phyloP scores from a whole-genome alignment of 495 filamentous ascomycete species.

The Trichoderma asperelloides region DNA sequence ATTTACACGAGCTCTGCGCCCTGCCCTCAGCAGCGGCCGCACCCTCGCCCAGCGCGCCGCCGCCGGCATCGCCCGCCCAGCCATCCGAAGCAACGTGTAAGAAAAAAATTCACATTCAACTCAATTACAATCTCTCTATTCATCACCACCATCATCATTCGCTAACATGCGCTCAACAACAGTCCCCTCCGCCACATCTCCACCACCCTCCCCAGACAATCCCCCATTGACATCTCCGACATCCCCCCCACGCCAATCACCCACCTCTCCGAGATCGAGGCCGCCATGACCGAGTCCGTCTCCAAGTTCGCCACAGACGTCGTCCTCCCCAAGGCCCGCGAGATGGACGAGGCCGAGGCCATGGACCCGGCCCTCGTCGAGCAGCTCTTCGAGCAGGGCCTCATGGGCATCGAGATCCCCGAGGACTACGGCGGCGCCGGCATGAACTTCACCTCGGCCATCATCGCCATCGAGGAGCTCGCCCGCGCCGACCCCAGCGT shows the following conservation, averaged over 20 bases:
- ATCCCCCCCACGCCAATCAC: slow-evolving; percentile 87
- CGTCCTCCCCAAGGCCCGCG: slow-evolving; percentile 84
- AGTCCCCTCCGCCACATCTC: slow-evolving; percentile 58
- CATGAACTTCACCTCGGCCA: slow-evolving; percentile 97
- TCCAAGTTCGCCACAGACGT: slow-evolving; percentile 83
- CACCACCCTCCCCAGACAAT: slow-evolving; percentile 52
- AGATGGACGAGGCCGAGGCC: slow-evolving; percentile 93
- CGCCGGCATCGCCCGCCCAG: slow-evolving; percentile 22
- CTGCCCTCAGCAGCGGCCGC: slow-evolving; percentile 49
- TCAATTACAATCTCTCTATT: too few relatives aligned
- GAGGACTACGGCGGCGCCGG: slow-evolving; percentile 94
- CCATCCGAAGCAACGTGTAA: neutral
- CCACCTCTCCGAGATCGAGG: slow-evolving; percentile 84
- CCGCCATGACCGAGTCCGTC: slow-evolving; percentile 80
- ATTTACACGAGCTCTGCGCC: slow-evolving; percentile 56
- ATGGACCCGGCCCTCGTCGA: slow-evolving; percentile 89
- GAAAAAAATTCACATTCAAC: too few relatives aligned
- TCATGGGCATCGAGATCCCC: slow-evolving; percentile 96
- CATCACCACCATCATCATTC: neutral
- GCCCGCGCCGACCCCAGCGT: slow-evolving; percentile 92
- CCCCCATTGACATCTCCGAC: slow-evolving; percentile 50
- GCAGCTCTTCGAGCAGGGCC: slow-evolving; percentile 89
- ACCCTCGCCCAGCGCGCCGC: slow-evolving; percentile 34
- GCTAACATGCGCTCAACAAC: neutral
- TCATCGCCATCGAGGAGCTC: slow-evolving; percentile 94